Base-by-base conservation (phyloP, 1,139 yeast genomes). In the Pichia sp. region DNA sequence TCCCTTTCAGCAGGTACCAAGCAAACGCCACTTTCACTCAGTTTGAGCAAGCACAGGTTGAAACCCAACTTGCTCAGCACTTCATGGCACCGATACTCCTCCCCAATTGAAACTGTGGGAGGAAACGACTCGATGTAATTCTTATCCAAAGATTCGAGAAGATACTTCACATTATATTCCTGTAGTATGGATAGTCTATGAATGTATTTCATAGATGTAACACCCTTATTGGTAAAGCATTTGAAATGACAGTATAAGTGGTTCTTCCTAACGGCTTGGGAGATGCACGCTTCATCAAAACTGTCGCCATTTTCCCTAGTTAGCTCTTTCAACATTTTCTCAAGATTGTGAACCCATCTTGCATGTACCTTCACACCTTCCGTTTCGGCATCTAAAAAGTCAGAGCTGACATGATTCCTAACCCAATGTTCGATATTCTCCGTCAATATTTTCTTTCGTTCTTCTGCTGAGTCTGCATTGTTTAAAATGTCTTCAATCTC, bases 341-440 rank as follows among this genome's bases (percentile, higher is more conserved):
- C 29, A 5, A 39, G 22, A 11, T 29, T n/a, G 9, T 23, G 15
- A 11, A 25, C 6, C 40, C 42, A 36, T 20, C 30, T 33, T 12
- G 26, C 16, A 23, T 39, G 37, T 7, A 33, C 15, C 14, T 22
- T 29, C 3, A 22, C 15, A 2, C 30, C 32, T 8, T 27, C 14
- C 4, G 15, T 19, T 18, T 36, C 34, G 6, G 13, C 9, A 6
- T 26, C 20, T 13, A 33, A 22, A 31, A 39, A 36, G 8, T 37
- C 23, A 3, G 16, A 4, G 18, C 23, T 14, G 2, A 39, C 40
- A 25, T 39, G 22, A 3, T 17, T n/a, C 12, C 15, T 15, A 29
- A 39, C 32, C 42, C 42, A 39, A 7, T 33, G 20, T 4, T 13
- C n/a, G n/a, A 39, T 30, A n/a, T 14, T 25, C 18, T 3, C 22